A percentile compares a stretch with the other conserved stretches of the same genome.
phyloP scores from a whole-genome alignment of 148 eudicot species.

The Hydrangea macrophylla region DNA sequence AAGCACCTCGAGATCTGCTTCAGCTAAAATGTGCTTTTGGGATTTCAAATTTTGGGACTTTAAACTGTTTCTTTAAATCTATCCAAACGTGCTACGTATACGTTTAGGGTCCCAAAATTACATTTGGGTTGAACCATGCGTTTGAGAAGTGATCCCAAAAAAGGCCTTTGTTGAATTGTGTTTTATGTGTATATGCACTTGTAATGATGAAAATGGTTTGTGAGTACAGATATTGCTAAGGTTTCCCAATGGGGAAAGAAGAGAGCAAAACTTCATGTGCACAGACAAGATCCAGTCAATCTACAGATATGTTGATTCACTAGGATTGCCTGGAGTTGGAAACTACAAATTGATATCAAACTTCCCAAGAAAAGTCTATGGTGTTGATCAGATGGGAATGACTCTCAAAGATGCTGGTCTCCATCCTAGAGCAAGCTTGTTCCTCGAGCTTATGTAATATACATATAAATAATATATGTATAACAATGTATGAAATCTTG shows the following conservation, averaged over 20 bases:
- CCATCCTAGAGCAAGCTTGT: constrained; percentile 73
- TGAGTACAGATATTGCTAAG: constrained; percentile 61
- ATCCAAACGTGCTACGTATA: no score
- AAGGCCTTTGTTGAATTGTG: no score
- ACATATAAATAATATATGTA: no score
- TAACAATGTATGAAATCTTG: background rate
- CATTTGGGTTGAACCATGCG: no score
- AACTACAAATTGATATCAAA: constrained; percentile 71
- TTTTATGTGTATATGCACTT: background rate
- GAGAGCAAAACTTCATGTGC: constrained; percentile 52
- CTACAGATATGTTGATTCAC: constrained; percentile 58
- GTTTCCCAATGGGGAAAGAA: constrained; percentile 85
- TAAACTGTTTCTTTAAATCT: no score
- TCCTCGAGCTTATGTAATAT: constrained; percentile 54
- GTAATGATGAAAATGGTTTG: background rate
- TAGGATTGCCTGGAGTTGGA: constrained; percentile 47
- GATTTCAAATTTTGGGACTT: no score
- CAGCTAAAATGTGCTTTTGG: no score
- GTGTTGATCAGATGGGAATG: constrained; percentile 61
- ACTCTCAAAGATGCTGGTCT: constrained; percentile 77
- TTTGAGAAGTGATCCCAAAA: no score
- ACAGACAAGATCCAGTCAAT: constrained; percentile 67
- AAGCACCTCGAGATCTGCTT: no score
- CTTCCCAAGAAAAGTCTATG: constrained; percentile 82
- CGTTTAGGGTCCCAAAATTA: no score